Conservation (phyloP, 2,329 filamentous ascomycete species). For the Aureobasidium subglaciale region DNA sequence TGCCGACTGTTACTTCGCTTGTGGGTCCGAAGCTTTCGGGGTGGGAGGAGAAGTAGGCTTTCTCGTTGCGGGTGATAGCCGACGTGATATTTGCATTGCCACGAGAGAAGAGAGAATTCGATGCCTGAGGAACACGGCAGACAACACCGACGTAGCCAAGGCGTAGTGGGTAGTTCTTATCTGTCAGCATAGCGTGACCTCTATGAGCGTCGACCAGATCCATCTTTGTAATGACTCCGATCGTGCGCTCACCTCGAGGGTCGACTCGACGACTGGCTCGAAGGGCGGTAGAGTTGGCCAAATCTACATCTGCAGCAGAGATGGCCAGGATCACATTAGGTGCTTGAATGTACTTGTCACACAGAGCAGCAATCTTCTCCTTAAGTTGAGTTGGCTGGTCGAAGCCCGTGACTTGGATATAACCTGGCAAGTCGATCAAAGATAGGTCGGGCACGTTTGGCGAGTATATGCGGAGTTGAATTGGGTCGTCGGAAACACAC, state of each 20-base stretch:
- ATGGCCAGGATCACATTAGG: conserved; percentile 97
- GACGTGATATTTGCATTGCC: conserved; percentile 71
- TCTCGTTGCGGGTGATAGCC: conserved; percentile 81
- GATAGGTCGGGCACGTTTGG: conserved; percentile 93
- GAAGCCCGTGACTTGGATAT: conserved; percentile 89
- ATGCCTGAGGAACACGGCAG: conserved; percentile 64
- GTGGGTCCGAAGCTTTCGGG: conserved; percentile 70
- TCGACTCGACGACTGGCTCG: conserved; percentile 87
- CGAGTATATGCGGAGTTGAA: conserved; percentile 91
- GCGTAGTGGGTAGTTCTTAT: conserved; percentile 90
- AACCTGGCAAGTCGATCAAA: conserved; percentile 90
- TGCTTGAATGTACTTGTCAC: conserved; percentile 94
- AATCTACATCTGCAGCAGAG: conserved; percentile 92
- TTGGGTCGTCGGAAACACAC: conserved; percentile 94
- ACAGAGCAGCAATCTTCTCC: conserved; percentile 90
- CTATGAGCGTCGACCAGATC: conserved; percentile 82
- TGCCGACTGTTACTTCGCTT: conserved; percentile 70
- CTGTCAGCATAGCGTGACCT: conserved; percentile 69
- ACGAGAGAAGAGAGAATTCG: conserved; percentile 69
- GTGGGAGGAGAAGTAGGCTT: conserved; percentile 77
- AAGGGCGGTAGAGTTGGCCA: conserved; percentile 91
- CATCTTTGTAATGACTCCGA: conserved; percentile 99
- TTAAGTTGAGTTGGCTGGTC: conserved; percentile 89
- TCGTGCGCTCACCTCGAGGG: conserved; percentile 88
- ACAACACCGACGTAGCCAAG: conserved; percentile 95